phyloP scores from a whole-genome alignment of 1,284 basidiomycete species.

The Irpex sp. region DNA sequence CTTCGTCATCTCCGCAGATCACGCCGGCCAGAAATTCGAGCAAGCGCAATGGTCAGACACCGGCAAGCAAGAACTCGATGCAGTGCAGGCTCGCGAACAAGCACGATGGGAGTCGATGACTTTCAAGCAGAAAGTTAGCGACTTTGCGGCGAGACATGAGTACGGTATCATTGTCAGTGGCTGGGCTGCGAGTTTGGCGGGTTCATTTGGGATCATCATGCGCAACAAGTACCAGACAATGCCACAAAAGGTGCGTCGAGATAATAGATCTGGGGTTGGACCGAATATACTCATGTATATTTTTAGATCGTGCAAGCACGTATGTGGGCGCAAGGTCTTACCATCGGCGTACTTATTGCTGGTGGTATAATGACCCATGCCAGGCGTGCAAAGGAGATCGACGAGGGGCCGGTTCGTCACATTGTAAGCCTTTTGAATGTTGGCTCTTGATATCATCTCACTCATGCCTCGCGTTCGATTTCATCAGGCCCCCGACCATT shows the following conservation, averaged over 20 bases:
- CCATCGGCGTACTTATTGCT: conserved; percentile 73
- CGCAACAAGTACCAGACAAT: conserved; percentile 56
- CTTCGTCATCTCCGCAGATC: conserved; percentile 75
- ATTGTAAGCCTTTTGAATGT: conserved; percentile 15
- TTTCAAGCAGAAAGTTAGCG: conserved; percentile 54
- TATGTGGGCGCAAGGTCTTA: conserved; percentile 86
- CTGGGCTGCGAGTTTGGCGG: conserved; percentile 73
- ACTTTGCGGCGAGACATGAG: conserved; percentile 75
- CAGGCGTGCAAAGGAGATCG: conserved; percentile 20
- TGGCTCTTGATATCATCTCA: too few relatives aligned
- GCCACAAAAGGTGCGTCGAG: conserved; percentile 49
- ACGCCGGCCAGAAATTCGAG: conserved; percentile 71
- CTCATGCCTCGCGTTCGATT: too few relatives aligned
- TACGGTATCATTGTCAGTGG: conserved; percentile 76
- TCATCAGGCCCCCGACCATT: not conserved
- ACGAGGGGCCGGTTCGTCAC: conserved; percentile 19
- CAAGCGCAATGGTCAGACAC: conserved; percentile 64
- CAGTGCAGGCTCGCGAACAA: conserved; percentile 41
- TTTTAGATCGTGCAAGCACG: conserved; percentile 82
- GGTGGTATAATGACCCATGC: conserved; percentile 63
- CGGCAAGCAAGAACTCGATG: conserved; percentile 54
- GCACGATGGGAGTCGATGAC: conserved; percentile 57
- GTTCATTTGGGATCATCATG: conserved; percentile 64
- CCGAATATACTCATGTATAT: not conserved
- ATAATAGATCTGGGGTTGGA: not conserved